Evolutionary conservation across 2,329 filamentous ascomycete genomes (phyloP).

Genomic region (Pseudogymnoascus sp.): DNA sequence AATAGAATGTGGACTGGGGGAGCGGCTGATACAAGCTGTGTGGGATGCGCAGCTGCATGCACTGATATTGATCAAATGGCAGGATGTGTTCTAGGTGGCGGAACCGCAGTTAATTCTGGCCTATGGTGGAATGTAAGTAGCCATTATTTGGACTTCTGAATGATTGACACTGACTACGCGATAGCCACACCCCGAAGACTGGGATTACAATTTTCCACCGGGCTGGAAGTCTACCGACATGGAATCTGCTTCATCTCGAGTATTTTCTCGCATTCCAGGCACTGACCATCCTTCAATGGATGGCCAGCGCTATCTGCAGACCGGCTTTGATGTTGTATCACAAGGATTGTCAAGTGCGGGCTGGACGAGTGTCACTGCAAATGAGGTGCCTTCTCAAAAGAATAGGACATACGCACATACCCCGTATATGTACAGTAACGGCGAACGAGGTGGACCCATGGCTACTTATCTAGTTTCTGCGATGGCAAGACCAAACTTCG

Average conservation of each 20-base stretch:
- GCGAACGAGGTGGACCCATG: slow-evolving; percentile 63
- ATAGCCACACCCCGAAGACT: slow-evolving; percentile 56
- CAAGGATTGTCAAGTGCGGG: slow-evolving; percentile 52
- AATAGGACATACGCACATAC: slow-evolving; percentile 58
- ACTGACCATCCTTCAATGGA: slow-evolving; percentile 61
- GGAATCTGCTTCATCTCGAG: slow-evolving; percentile 49
- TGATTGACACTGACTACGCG: slow-evolving; percentile 13
- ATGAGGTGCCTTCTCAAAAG: slow-evolving; percentile 53
- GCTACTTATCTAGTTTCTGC: slow-evolving; percentile 64
- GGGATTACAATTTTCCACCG: slow-evolving; percentile 64
- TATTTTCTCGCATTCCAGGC: slow-evolving; percentile 65
- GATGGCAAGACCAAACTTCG: slow-evolving; percentile 55
- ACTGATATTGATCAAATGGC: slow-evolving; percentile 67
- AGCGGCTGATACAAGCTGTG: slow-evolving; percentile 16
- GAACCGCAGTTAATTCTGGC: slow-evolving; percentile 51
- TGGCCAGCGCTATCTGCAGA: slow-evolving; percentile 58
- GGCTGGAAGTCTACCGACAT: slow-evolving; percentile 66
- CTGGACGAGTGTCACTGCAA: slow-evolving; percentile 58
- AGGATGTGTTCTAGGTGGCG: slow-evolving; percentile 62
- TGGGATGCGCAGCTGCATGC: slow-evolving; percentile 45
- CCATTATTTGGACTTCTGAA: slow-evolving; percentile 10
- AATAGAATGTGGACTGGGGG: slow-evolving; percentile 50
- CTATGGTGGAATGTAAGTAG: slow-evolving; percentile 55
- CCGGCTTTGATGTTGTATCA: slow-evolving; percentile 58
- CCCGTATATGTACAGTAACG: slow-evolving; percentile 60